phyloP scores from a whole-genome alignment of 805 yeast genomes.

The Monosporozyma siamensis region DNA sequence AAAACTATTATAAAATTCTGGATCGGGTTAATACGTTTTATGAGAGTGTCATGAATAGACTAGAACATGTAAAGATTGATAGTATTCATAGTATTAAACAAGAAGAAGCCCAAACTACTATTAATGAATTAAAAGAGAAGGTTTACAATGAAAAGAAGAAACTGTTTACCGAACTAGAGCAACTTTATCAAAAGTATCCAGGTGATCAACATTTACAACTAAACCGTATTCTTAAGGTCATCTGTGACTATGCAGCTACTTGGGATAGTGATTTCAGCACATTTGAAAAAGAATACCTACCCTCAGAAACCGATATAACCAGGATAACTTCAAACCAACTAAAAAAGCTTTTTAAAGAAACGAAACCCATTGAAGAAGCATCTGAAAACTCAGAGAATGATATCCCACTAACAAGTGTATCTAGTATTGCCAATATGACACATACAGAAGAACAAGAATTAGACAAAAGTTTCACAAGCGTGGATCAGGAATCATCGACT shows the following conservation, averaged over 20 bases:
- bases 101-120: slow-evolving; percentile 53
- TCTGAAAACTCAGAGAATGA: slow-evolving; percentile 1
- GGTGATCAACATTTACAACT: slow-evolving; percentile 62
- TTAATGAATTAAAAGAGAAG: slow-evolving; percentile 47
- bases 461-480: no score
- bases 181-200: slow-evolving; percentile 43
- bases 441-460: background rate
- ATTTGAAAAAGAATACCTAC: slow-evolving; percentile 71
- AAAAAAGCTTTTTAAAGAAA: slow-evolving; percentile 48
- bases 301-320: slow-evolving; percentile 88
- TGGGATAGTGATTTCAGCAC: slow-evolving; percentile 83
- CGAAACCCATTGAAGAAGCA: background rate
- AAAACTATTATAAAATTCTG: slow-evolving; percentile 45
- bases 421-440: background rate
- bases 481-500: no score
- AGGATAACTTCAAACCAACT: slow-evolving; percentile 83
- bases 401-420: background rate
- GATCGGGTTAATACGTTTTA: slow-evolving; percentile 54
- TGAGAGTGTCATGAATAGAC: slow-evolving; percentile 57
- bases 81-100: slow-evolving; percentile 61
- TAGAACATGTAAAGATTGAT: slow-evolving; percentile 68
- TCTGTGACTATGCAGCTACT: slow-evolving; percentile 72
- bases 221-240: slow-evolving; percentile 56
- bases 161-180: slow-evolving; percentile 39
- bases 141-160: slow-evolving; percentile 43